Conservation (phyloP, 129 eudicot species). For the Chrysanthemum lavandulifolium region DNA sequence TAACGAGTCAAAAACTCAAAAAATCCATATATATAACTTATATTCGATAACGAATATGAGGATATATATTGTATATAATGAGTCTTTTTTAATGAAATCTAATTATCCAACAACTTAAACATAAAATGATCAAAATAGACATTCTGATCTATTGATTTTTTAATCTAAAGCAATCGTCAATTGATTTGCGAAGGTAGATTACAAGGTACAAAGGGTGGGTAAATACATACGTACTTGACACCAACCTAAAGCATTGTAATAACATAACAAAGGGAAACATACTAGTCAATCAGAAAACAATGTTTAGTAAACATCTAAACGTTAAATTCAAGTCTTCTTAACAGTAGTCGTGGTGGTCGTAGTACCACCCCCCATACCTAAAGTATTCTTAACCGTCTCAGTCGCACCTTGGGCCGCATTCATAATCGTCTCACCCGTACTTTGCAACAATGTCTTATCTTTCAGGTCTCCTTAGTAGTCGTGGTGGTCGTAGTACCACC, state of each 20-base stretch:
- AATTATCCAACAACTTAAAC: too few species aligned
- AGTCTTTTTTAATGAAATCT: too few species aligned
- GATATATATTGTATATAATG: too few species aligned
- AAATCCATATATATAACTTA: too few species aligned
- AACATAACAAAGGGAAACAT: neutral
- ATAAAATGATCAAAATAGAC: too few species aligned
- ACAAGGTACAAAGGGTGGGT: neutral
- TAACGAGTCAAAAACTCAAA: too few species aligned
- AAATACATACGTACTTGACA: constrained; percentile 2
- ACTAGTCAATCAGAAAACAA: neutral
- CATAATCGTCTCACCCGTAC: constrained; percentile 58
- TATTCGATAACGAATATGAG: too few species aligned
- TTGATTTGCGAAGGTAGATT: neutral
- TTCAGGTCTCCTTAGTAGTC: constrained; percentile 45
- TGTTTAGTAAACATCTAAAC: neutral
- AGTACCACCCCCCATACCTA: constrained; percentile 41
- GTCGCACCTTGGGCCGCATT: constrained; percentile 63
- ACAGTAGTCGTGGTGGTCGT: neutral
- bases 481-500: too few species aligned
- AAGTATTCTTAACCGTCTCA: constrained; percentile 57
- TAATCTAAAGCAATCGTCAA: neutral
- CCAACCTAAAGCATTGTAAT: neutral
- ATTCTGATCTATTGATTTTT: too few species aligned
- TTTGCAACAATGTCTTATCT: constrained; percentile 56
- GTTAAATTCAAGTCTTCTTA: constrained; percentile 1